A percentile compares a stretch with the other conserved stretches of the same genome.
These are phyloP conservation scores for Schizosaccharomyces octosporus DNA, from an alignment of 805 yeast species.

Conservation along the genomic window DNA sequence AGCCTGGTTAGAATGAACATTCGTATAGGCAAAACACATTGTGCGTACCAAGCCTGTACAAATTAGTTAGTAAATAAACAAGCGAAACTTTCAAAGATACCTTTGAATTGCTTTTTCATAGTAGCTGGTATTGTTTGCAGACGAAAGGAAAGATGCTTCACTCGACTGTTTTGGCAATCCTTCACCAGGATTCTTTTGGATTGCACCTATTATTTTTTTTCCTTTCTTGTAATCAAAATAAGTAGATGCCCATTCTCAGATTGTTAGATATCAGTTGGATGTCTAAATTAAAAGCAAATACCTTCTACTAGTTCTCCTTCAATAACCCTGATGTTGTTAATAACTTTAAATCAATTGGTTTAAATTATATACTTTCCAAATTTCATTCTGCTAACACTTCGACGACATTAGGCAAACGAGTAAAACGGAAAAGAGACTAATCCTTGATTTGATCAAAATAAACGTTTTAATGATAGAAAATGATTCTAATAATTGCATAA, in stretches of 20 bases:
- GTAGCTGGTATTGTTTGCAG: too few relatives aligned
- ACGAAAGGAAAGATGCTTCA: too few relatives aligned
- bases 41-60: too few relatives aligned
- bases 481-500: too few relatives aligned
- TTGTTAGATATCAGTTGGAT: neutral
- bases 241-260: neutral
- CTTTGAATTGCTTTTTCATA: too few relatives aligned
- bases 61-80: too few relatives aligned
- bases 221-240: constrained; percentile 2
- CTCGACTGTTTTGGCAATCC: neutral
- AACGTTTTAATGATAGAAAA: too few relatives aligned
- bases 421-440: too few relatives aligned
- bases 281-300: neutral
- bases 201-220: constrained; percentile 1
- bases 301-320: neutral
- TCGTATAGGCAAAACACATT: too few relatives aligned
- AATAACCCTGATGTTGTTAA: neutral
- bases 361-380: neutral
- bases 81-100: too few relatives aligned
- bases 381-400: neutral
- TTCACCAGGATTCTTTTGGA: neutral
- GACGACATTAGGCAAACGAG: neutral
- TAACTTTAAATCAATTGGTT: neutral
- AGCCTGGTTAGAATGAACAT: neutral
- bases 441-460: too few relatives aligned